These are phyloP conservation scores for Podospora tetraspora DNA, from an alignment of 495 filamentous ascomycete species.

Conservation along the genomic window DNA sequence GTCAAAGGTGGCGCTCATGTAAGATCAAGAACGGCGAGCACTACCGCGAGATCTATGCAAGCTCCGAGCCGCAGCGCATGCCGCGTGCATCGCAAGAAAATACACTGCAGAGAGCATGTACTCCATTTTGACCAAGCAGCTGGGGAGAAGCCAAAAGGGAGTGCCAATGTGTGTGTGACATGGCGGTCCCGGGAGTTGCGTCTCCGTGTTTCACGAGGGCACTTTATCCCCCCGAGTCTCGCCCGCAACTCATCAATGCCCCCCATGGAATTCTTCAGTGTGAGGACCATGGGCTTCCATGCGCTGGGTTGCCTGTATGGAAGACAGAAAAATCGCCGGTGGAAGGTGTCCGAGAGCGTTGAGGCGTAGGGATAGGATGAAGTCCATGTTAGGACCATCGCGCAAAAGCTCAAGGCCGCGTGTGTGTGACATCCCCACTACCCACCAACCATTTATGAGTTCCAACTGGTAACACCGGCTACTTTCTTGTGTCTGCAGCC, in stretches of 20 bases:
- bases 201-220: conserved; percentile 24
- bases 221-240: conserved; percentile 16
- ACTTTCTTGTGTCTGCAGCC: too few species aligned
- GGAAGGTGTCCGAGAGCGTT: background rate
- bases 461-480: background rate
- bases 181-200: conserved; percentile 17
- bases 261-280: background rate
- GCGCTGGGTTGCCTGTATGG: background rate
- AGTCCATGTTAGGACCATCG: background rate
- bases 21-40: background rate
- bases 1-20: background rate
- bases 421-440: background rate
- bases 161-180: conserved; percentile 7
- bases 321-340: background rate
- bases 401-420: background rate
- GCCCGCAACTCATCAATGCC: background rate
- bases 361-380: background rate
- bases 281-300: background rate
- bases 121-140: background rate
- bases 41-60: background rate
- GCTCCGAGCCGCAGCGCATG: background rate
- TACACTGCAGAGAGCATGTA: background rate
- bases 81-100: background rate
- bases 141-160: background rate
- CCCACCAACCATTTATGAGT: background rate